These are phyloP conservation scores for Phycomyces nitens DNA, from an alignment of 192 early-diverging fungal species.

Conservation along the genomic window DNA sequence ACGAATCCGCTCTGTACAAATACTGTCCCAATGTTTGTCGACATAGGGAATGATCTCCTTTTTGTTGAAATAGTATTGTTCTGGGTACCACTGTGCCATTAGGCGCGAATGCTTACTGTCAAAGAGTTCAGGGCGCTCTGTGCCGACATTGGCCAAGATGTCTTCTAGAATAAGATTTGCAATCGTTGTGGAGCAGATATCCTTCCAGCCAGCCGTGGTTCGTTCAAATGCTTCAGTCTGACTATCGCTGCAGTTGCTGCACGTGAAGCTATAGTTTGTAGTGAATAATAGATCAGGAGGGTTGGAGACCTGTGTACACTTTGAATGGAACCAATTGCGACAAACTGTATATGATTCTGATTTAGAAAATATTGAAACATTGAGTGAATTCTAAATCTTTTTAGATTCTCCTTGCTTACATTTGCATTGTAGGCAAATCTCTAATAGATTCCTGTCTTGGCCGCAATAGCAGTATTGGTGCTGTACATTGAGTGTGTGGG, in stretches of 20 bases:
- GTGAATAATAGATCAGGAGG: conserved; percentile 53
- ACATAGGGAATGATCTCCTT: conserved; percentile 65
- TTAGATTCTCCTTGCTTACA: too few species aligned
- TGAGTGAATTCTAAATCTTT: too few species aligned
- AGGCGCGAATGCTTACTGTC: conserved; percentile 34
- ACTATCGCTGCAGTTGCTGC: conserved; percentile 40
- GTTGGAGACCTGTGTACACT: conserved; percentile 43
- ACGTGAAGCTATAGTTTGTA: conserved; percentile 61
- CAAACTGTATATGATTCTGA: conserved; percentile 36
- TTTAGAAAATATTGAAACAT: too few species aligned
- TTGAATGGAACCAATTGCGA: conserved; percentile 63
- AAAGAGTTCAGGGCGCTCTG: conserved; percentile 16
- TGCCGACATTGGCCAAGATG: conserved; percentile 31
- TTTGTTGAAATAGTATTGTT: conserved; percentile 61
- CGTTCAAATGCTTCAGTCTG: conserved; percentile 49
- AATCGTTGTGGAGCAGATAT: conserved; percentile 57
- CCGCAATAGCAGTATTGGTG: conserved; percentile 71
- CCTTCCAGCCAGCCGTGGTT: conserved; percentile 63
- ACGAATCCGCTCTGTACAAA: conserved; percentile 59
- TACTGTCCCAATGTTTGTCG: conserved; percentile 58
- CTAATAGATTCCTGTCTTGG: conserved; percentile 50
- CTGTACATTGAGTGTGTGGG: conserved; percentile 57
- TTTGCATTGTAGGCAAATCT: conserved; percentile 55
- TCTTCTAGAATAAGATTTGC: conserved; percentile 59
- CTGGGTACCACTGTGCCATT: conserved; percentile 39